phyloP scores from a whole-genome alignment of 2,329 filamentous ascomycete species.

The Fusarium sp. region DNA sequence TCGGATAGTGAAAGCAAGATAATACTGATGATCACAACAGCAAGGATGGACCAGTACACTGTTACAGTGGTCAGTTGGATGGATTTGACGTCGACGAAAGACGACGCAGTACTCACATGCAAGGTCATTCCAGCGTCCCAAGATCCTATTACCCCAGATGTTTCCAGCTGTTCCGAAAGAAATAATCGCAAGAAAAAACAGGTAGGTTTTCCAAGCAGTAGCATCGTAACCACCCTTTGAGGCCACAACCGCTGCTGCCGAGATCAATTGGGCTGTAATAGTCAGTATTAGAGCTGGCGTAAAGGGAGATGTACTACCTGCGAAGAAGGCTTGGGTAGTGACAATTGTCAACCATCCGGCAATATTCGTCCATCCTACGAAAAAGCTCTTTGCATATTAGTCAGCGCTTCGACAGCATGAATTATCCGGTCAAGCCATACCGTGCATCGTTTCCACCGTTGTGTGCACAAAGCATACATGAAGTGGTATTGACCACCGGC shows the following conservation, averaged over 20 bases:
- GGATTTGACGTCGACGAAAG: too few relatives aligned
- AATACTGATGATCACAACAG: constrained; percentile 61
- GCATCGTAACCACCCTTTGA: constrained; percentile 58
- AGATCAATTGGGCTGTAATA: constrained; percentile 58
- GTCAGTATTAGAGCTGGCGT: background rate
- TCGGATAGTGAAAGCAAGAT: constrained; percentile 57
- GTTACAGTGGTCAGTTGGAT: rapidly evolving
- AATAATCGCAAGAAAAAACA: constrained; percentile 56
- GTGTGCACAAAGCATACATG: constrained; percentile 59
- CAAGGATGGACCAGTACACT: constrained; percentile 61
- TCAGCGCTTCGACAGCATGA: too few relatives aligned
- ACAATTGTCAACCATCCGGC: constrained; percentile 62
- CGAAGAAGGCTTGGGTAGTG: constrained; percentile 61
- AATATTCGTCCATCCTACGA: constrained; percentile 61
- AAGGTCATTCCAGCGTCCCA: constrained; percentile 60
- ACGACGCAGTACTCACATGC: constrained; percentile 48
- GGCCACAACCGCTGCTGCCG: constrained; percentile 59
- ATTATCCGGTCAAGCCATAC: background rate
- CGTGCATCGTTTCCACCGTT: constrained; percentile 55
- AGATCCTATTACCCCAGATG: constrained; percentile 56
- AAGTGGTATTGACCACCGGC: constrained; percentile 64
- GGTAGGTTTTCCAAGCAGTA: constrained; percentile 58
- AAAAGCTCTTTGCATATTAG: constrained; percentile 56
- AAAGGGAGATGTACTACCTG: constrained; percentile 46
- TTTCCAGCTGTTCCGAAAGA: constrained; percentile 50